phyloP scores from a whole-genome alignment of 805 yeast genomes.

The Cyberlindnera misumaiensis region DNA sequence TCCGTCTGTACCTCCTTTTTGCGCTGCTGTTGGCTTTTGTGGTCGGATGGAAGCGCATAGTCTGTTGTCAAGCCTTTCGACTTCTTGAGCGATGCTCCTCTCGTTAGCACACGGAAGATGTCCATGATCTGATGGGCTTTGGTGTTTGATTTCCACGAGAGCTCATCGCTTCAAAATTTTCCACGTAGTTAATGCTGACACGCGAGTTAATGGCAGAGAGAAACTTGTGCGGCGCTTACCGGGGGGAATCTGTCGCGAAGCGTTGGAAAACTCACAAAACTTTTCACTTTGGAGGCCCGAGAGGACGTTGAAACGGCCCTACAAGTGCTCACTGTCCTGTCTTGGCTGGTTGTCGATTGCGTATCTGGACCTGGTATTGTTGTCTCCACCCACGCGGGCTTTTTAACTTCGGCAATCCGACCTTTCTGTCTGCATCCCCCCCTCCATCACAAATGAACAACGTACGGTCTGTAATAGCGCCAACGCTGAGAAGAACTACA shows the following conservation, averaged over 20 bases:
- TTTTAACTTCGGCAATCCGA: no score
- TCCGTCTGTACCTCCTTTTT: conserved; percentile 35
- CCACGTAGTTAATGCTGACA: conserved; percentile 1
- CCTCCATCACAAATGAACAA: not conserved
- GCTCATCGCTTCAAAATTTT: conserved; percentile 2
- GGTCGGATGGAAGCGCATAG: conserved; percentile 23
- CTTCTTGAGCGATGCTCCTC: conserved; percentile 79
- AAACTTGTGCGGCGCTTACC: not conserved
- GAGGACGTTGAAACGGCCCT: no score
- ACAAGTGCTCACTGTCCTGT: no score
- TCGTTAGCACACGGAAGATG: conserved; percentile 72
- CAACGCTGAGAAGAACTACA: conserved; percentile 1
- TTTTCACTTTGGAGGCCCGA: not conserved
- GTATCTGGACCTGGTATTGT: no score
- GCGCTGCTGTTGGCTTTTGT: conserved; percentile 16
- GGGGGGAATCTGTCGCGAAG: not conserved
- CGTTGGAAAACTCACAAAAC: not conserved
- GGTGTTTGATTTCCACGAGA: not conserved
- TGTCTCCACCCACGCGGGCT: no score
- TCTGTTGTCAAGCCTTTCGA: conserved; percentile 28
- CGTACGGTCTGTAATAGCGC: conserved; percentile 9
- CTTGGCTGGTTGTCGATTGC: no score
- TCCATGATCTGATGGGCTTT: conserved; percentile 51
- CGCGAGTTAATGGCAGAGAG: not conserved
- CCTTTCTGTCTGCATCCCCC: no score